phyloP scores from a whole-genome alignment of 2,329 filamentous ascomycete genomes.

The Amylocarpus encephaloides region DNA sequence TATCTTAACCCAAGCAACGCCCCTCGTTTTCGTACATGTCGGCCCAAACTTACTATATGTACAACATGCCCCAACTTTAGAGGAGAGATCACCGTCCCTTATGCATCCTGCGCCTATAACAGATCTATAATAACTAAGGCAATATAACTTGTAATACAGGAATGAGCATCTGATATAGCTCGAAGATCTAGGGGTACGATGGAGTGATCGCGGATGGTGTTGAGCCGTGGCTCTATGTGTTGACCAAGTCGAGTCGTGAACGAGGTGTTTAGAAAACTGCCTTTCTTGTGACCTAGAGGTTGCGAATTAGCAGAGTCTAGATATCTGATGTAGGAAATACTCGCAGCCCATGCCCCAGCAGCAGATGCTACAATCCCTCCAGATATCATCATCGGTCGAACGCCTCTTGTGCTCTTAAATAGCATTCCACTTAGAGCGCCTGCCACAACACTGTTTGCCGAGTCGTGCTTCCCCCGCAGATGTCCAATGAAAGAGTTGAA shows the following conservation, averaged over 20 bases:
- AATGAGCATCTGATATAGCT: conserved; percentile 14
- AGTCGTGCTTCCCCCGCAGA: conserved; percentile 77
- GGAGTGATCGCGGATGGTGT: conserved; percentile 1
- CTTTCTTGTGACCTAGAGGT: conserved; percentile 42
- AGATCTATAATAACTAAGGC: conserved; percentile 29
- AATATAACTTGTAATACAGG: conserved; percentile 28
- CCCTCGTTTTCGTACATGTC: conserved; percentile 17
- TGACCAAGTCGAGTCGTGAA: background rate
- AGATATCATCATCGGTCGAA: conserved; percentile 91
- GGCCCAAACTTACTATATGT: conserved; percentile 27
- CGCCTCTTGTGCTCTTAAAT: conserved; percentile 90
- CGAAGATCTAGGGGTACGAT: conserved; percentile 7
- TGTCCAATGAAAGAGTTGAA: conserved; percentile 80
- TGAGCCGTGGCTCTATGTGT: background rate
- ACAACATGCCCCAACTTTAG: conserved; percentile 28
- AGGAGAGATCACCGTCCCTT: conserved; percentile 33
- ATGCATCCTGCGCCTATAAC: conserved; percentile 30
- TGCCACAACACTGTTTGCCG: conserved; percentile 79
- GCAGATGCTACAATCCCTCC: conserved; percentile 81
- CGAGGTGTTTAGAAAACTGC: conserved; percentile 38
- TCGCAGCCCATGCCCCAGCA: conserved; percentile 85
- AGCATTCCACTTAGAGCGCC: conserved; percentile 85
- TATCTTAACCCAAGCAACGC: conserved; percentile 19
- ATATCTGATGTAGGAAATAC: conserved; percentile 33
- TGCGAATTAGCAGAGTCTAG: conserved; percentile 13